These are phyloP conservation scores for Polytrichum formosum DNA, from an alignment of 225 moss, liverwort and hornwort genomes.

Conservation along the genomic window DNA sequence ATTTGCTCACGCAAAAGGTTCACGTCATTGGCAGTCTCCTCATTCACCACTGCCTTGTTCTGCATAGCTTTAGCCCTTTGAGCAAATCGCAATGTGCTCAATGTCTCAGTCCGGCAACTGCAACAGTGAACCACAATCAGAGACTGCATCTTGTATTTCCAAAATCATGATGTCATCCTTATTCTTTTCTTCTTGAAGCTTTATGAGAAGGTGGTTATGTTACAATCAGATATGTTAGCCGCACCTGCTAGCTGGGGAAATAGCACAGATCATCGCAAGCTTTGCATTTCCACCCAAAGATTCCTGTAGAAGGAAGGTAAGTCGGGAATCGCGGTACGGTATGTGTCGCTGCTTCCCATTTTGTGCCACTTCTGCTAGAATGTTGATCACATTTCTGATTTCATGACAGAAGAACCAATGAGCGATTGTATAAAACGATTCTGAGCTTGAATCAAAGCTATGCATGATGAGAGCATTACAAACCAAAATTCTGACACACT, in stretches of 20 bases:
- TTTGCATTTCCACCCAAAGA: conserved; percentile 91
- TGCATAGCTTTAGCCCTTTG: conserved; percentile 87
- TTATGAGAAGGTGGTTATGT: too few species aligned
- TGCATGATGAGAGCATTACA: too few species aligned
- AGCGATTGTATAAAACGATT: background rate
- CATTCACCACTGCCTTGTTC: conserved; percentile 88
- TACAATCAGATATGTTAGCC: too few species aligned
- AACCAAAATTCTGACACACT: too few species aligned
- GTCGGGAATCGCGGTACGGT: conserved; percentile 81
- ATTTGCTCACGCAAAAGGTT: conserved; percentile 85
- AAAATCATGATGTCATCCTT: too few species aligned
- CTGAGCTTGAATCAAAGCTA: too few species aligned
- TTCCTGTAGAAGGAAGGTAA: conserved; percentile 84
- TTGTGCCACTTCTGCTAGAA: conserved; percentile 84
- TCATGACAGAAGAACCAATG: background rate
- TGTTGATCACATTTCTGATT: conserved; percentile 84
- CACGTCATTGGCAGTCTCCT: conserved; percentile 73
- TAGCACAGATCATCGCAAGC: conserved; percentile 87
- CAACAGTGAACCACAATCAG: background rate
- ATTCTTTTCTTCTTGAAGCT: too few species aligned
- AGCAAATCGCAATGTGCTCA: conserved; percentile 82
- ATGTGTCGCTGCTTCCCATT: conserved; percentile 77
- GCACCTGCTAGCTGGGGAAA: conserved; percentile 90
- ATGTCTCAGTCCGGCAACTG: conserved; percentile 80
- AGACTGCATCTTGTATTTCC: too few species aligned